These are phyloP conservation scores for Cytospora piceae DNA, from an alignment of 2,329 filamentous ascomycete species.

Conservation along the genomic window DNA sequence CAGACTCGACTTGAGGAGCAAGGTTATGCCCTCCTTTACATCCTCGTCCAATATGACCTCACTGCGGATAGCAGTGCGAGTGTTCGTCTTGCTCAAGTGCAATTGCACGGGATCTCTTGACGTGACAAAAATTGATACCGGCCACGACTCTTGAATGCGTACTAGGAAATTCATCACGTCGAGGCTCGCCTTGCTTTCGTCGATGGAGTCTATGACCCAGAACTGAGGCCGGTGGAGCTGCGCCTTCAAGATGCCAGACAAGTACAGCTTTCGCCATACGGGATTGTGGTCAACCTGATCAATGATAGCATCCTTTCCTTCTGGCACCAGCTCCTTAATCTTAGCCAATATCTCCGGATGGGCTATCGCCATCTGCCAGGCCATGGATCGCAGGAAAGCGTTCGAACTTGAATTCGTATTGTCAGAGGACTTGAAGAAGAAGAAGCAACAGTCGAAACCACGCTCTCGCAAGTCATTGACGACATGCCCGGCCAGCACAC, in stretches of 20 bases:
- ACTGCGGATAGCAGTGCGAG: constrained; percentile 27
- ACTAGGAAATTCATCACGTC: constrained; percentile 36
- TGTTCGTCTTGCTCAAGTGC: constrained; percentile 11
- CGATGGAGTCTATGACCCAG: constrained; percentile 41
- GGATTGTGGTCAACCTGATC: constrained; percentile 34
- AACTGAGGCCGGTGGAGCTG: constrained; percentile 35
- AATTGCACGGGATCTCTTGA: constrained; percentile 33
- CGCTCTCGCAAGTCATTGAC: constrained; percentile 27
- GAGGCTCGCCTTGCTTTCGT: constrained; percentile 35
- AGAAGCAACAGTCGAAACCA: constrained; percentile 30
- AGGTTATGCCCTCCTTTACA: constrained; percentile 34
- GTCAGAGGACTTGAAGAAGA: constrained; percentile 32
- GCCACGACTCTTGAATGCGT: constrained; percentile 34
- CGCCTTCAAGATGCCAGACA: constrained; percentile 34
- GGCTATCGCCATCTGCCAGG: constrained; percentile 39
- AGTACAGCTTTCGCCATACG: constrained; percentile 37
- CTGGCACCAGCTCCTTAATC: constrained; percentile 28
- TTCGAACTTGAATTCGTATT: constrained; percentile 45
- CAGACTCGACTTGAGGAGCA: constrained; percentile 35
- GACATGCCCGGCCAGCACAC: constrained; percentile 29
- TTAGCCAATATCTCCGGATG: constrained; percentile 32
- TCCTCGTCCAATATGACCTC: constrained; percentile 35
- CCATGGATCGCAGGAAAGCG: constrained; percentile 36
- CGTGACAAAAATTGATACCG: constrained; percentile 37
- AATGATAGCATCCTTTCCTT: constrained; percentile 30